Evolutionary conservation across 1,139 yeast species (phyloP).

Genomic region (Hansenula lynferdii): DNA sequence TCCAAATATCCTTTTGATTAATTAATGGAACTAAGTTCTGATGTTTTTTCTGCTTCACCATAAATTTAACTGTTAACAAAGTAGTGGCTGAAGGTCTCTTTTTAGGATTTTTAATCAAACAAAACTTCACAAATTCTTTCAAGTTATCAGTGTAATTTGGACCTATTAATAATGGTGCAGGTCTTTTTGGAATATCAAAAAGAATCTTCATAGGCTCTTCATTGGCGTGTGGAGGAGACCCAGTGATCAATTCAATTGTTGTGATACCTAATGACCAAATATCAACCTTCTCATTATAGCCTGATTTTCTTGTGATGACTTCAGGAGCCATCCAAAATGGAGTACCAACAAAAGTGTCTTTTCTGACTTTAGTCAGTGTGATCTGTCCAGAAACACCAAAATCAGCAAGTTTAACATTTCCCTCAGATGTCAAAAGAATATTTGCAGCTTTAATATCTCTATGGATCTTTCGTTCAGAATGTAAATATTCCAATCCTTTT

Average conservation of each 20-base stretch:
- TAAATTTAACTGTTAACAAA: slow-evolving; percentile 43
- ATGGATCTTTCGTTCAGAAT: slow-evolving; percentile 70
- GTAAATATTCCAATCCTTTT: slow-evolving; percentile 65
- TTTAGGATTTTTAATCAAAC: slow-evolving; percentile 54
- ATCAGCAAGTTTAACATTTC: slow-evolving; percentile 71
- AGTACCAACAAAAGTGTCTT: slow-evolving; percentile 80
- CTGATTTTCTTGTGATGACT: slow-evolving; percentile 48
- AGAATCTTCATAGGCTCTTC: slow-evolving; percentile 73
- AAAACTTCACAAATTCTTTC: slow-evolving; percentile 54
- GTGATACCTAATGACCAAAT: slow-evolving; percentile 90
- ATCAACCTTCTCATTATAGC: slow-evolving; percentile 78
- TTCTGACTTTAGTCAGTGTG: slow-evolving; percentile 52
- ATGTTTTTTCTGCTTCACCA: slow-evolving; percentile 24
- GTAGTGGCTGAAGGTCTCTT: slow-evolving; percentile 44
- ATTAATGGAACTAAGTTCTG: slow-evolving; percentile 23
- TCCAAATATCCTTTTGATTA: slow-evolving; percentile 26
- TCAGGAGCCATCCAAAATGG: slow-evolving; percentile 97
- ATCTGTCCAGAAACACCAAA: slow-evolving; percentile 86
- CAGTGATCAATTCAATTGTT: slow-evolving; percentile 67
- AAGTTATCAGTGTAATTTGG: slow-evolving; percentile 41
- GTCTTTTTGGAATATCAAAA: slow-evolving; percentile 62
- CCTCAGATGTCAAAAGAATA: slow-evolving; percentile 58
- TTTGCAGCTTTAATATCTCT: slow-evolving; percentile 85
- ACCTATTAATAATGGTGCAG: slow-evolving; percentile 58
- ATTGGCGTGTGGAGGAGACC: slow-evolving; percentile 66